Conservation (phyloP, 2,329 filamentous ascomycete species). For the Neocucurbitaria cava region DNA sequence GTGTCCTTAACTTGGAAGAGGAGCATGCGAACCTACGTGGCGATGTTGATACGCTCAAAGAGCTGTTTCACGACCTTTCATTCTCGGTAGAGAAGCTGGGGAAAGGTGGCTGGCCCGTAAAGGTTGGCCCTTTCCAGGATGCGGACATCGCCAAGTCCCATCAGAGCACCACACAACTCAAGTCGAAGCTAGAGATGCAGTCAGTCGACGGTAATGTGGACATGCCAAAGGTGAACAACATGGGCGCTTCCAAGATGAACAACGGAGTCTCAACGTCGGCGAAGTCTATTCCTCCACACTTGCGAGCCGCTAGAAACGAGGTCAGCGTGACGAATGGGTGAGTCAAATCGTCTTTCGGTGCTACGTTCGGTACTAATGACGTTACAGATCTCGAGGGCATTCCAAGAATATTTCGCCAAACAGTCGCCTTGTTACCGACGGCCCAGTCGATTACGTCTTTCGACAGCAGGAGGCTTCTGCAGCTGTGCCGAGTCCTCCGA, state of each 20-base stretch:
- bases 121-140: conserved; percentile 20
- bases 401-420: conserved; percentile 4
- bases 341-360: background rate
- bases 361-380: conserved; percentile 1
- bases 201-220: conserved; percentile 14
- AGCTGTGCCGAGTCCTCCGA: conserved; percentile 17
- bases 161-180: conserved; percentile 18
- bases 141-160: conserved; percentile 13
- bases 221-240: conserved; percentile 12
- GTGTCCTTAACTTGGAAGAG: conserved; percentile 24
- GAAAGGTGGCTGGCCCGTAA: conserved; percentile 25
- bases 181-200: conserved; percentile 22
- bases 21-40: conserved; percentile 17
- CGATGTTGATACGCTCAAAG: conserved; percentile 24
- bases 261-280: conserved; percentile 8
- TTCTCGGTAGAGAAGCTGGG: conserved; percentile 28
- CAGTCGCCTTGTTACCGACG: conserved; percentile 25
- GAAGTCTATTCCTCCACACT: conserved; percentile 27
- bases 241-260: conserved; percentile 6
- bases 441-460: conserved; percentile 21
- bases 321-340: conserved; percentile 5
- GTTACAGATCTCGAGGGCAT: conserved; percentile 3
- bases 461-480: conserved; percentile 3
- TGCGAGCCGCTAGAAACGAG: conserved; percentile 12
- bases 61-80: conserved; percentile 21